These are phyloP conservation scores for Phoenix roebelenii DNA, from an alignment of 176 grass and related monocot species.

Conservation along the genomic window DNA sequence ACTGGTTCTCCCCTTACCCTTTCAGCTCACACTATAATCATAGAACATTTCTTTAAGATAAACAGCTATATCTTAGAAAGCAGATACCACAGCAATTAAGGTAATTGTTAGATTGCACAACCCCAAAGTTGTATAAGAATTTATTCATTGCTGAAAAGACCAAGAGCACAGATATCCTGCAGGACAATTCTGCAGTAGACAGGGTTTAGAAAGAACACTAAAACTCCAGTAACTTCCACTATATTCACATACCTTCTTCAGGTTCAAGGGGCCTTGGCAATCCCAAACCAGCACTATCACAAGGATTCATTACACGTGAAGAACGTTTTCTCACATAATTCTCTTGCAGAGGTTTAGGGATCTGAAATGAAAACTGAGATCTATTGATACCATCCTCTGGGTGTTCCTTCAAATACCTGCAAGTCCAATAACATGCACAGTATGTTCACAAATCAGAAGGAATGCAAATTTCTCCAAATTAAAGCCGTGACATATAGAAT, in stretches of 20 bases:
- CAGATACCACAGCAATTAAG: no score
- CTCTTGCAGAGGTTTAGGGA: constrained; percentile 37
- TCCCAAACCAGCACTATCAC: constrained; percentile 1
- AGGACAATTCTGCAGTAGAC: background rate
- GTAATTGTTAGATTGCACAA: no score
- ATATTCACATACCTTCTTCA: constrained; percentile 30
- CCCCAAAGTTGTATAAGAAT: no score
- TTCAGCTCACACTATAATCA: no score
- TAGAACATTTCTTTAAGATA: no score
- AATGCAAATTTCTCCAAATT: constrained; percentile 5
- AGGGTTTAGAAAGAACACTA: background rate
- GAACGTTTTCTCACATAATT: constrained; percentile 24
- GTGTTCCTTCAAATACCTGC: constrained; percentile 50
- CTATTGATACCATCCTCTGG: constrained; percentile 37
- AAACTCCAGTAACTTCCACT: background rate
- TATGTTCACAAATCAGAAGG: constrained; percentile 8
- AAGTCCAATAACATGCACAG: constrained; percentile 16
- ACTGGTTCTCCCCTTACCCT: no score
- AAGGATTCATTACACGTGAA: constrained; percentile 19
- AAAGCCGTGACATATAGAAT: background rate
- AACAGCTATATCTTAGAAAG: no score
- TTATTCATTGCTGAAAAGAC: background rate
- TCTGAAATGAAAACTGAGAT: constrained; percentile 48
- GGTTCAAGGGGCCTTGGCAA: constrained; percentile 22
- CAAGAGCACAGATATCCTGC: constrained; percentile 2